These are phyloP conservation scores for Aotearoamyces nothofagi DNA, from an alignment of 2,329 filamentous ascomycete genomes.

Conservation along the genomic window DNA sequence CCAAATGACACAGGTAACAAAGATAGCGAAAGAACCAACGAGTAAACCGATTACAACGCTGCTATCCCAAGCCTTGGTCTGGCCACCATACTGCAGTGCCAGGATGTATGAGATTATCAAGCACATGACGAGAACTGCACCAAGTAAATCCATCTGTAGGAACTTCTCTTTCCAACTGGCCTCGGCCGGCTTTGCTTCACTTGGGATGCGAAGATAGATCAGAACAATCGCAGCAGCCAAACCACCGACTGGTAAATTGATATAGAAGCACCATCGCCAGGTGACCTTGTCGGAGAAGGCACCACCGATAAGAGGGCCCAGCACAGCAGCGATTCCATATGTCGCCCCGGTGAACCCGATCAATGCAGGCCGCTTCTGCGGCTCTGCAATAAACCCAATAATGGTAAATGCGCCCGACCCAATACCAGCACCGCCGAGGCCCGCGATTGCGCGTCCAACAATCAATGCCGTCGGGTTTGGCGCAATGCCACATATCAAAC, in stretches of 20 bases:
- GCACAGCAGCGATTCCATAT: constrained; percentile 8
- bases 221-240: constrained; percentile 20
- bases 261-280: constrained; percentile 22
- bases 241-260: constrained; percentile 23
- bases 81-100: constrained; percentile 28
- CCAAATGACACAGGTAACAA: constrained; percentile 18
- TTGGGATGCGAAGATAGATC: constrained; percentile 25
- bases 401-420: neutral
- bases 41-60: constrained; percentile 23
- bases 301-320: constrained; percentile 19
- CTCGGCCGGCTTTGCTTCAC: constrained; percentile 19
- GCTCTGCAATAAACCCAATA: constrained; percentile 2
- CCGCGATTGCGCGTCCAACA: constrained; percentile 20
- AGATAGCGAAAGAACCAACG: constrained; percentile 16
- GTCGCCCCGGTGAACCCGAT: constrained; percentile 8
- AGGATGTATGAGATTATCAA: constrained; percentile 24
- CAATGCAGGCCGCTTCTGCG: constrained; percentile 5
- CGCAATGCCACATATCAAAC: constrained; percentile 21
- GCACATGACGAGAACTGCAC: constrained; percentile 26
- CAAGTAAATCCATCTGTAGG: constrained; percentile 30
- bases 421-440: constrained; percentile 15
- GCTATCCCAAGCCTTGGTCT: constrained; percentile 20
- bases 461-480: constrained; percentile 21
- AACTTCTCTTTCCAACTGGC: constrained; percentile 24
- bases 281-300: constrained; percentile 20